Conservation (phyloP, 202 grass and related monocot species). For the Alloteropsis angusta region DNA sequence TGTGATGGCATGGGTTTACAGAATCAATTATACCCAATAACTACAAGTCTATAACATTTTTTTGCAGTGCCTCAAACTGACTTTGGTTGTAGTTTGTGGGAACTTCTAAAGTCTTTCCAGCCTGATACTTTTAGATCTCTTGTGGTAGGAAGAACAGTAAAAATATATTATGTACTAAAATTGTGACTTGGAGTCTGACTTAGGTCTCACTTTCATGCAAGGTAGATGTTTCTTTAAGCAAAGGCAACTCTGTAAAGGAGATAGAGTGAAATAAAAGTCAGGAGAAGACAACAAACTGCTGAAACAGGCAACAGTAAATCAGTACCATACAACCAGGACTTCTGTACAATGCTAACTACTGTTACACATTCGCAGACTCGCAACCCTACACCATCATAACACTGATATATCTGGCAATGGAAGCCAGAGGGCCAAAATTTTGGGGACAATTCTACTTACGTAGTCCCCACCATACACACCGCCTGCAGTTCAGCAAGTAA, state of each 20-base stretch:
- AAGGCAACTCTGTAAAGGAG: neutral
- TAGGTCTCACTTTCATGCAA: constrained; percentile 20
- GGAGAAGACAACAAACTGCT: constrained; percentile 1
- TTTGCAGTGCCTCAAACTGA: neutral
- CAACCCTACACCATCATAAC: constrained; percentile 16
- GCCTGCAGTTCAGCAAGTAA: neutral
- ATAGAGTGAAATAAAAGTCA: neutral
- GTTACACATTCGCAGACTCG: constrained; percentile 10
- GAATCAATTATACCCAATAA: neutral
- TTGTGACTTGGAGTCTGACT: neutral
- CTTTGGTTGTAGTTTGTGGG: neutral
- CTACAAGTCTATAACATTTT: neutral
- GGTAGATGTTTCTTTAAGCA: constrained; percentile 20
- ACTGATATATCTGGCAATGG: constrained; percentile 15
- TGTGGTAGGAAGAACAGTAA: neutral
- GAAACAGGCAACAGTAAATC: constrained; percentile 26
- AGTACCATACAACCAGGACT: constrained; percentile 18
- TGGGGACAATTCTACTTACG: constrained; percentile 31
- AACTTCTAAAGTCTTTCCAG: neutral
- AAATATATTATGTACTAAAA: neutral
- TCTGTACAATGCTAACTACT: constrained; percentile 30
- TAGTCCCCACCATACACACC: constrained; percentile 26
- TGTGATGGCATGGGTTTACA: neutral
- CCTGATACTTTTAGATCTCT: neutral
- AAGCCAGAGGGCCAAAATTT: constrained; percentile 46